A percentile compares a stretch with the other conserved stretches of the same genome.
phyloP scores from a whole-genome alignment of 75 land plant genomes.

The Sequoia sempervirens region DNA sequence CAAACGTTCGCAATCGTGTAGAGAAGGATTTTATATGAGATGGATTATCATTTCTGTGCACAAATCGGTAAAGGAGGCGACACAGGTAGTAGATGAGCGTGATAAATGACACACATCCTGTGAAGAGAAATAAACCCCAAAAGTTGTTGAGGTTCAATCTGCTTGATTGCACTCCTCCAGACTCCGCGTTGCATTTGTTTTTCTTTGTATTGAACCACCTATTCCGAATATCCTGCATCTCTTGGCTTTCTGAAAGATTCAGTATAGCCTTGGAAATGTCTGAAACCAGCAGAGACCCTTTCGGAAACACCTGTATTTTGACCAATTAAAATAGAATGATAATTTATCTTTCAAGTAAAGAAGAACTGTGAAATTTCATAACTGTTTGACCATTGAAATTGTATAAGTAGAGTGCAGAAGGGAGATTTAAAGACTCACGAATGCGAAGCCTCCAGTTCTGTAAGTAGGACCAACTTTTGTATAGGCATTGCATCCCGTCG shows the following conservation, averaged over 20 bases:
- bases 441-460: conserved; percentile 20
- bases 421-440: conserved; percentile 7
- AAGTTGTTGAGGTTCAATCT: conserved; percentile 16
- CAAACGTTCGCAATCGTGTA: background rate
- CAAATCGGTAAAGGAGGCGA: too few relatives aligned
- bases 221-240: conserved; percentile 34
- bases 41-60: background rate
- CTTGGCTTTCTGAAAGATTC: conserved; percentile 34
- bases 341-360: background rate
- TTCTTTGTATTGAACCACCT: conserved; percentile 25
- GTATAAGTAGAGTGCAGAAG: too few relatives aligned
- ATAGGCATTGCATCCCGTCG: background rate
- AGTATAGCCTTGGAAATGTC: conserved; percentile 52
- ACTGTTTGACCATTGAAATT: too few relatives aligned
- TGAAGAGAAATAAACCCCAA: conserved; percentile 25
- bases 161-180: background rate
- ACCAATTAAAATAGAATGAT: background rate
- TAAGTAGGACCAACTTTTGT: conserved; percentile 10
- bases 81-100: too few relatives aligned
- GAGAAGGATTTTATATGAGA: background rate
- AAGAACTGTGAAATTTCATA: too few relatives aligned
- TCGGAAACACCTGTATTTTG: conserved; percentile 51
- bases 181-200: conserved; percentile 3
- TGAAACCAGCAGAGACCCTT: conserved; percentile 49
- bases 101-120: conserved; percentile 3